Evolutionary conservation across 2,329 filamentous ascomycete genomes (phyloP), one percentile per base, ranked within the genome.

Genomic region (Fusarium multiceps): DNA sequence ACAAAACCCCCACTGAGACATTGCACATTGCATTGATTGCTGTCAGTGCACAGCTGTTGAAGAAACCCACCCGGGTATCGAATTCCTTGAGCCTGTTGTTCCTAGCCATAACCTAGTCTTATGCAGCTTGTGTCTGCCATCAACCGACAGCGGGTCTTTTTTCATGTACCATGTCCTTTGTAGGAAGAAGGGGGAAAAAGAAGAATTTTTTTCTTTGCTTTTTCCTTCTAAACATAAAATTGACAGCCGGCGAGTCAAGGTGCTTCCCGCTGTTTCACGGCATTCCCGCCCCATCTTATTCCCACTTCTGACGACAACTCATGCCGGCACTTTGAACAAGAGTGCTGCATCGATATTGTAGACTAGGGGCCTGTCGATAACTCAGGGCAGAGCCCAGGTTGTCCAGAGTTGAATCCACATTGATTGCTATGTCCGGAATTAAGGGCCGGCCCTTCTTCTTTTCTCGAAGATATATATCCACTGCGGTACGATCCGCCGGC

Each of bases 211-310:
- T 72, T 64, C 21, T 51, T 50, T 66, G 46, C 48, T 55, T 61
- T 50, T 55, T 51, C 47, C 47, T 61, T 56, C 43, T 16, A 40
- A 32, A 56, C 18, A 55, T 48, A 49, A 25, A 34, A 53, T 55
- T 47, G 41, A 53, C 25, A 28, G 25, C 30, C 30, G 43, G 61
- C 53, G 27, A 55, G 32, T 32, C 45, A 61, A 57, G 55, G 28
- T 37, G 49, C 53, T 41, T 71, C 67, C 58, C 63, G 49, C 63
- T 32, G 63, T 59, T 67, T 68, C 64, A 56, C 63, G 63, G 64
- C 63, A 67, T 63, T 64, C 54, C 58, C 71, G 54, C 69, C 71
- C 63, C 63, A 68, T 69, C 69, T n/a, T 59, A 71, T 71, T 66
- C 59, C 72, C 69, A 68, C 61, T 51, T 61, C 56, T 72, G 60